These are phyloP conservation scores for Allium sativum DNA, from an alignment of 106 monocot species.

Conservation along the genomic window DNA sequence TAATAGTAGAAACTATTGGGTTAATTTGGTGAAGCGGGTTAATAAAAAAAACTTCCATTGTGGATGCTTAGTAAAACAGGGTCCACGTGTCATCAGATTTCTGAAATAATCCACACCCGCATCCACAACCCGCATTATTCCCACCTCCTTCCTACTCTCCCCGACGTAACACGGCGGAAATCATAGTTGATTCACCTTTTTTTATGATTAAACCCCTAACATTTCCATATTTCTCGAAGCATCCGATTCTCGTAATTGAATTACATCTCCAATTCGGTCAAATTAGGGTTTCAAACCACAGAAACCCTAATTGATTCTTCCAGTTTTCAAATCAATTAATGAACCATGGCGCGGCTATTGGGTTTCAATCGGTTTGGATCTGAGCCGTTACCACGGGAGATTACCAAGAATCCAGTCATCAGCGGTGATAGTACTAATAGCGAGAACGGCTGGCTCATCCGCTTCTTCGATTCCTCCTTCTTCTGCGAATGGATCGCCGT, in stretches of 20 bases:
- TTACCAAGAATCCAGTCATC: slow-evolving; percentile 29
- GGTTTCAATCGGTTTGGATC: slow-evolving; percentile 53
- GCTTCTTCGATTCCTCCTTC: slow-evolving; percentile 98
- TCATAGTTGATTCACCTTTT: no score
- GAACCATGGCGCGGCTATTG: slow-evolving; percentile 75
- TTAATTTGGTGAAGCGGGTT: no score
- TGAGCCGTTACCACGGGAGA: slow-evolving; percentile 73
- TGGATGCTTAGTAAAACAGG: no score
- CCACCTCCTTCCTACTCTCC: slow-evolving; percentile 4
- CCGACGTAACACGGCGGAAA: no score
- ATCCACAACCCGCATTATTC: slow-evolving; percentile 1
- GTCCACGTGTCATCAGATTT: not conserved
- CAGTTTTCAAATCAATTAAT: not conserved
- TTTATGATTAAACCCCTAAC: no score
- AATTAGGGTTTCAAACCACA: slow-evolving; percentile 15
- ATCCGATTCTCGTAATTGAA: not conserved
- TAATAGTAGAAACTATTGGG: no score
- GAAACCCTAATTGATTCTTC: not conserved
- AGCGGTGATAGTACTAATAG: slow-evolving; percentile 24
- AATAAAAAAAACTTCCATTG: no score
- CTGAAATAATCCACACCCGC: not conserved
- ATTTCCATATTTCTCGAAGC: not conserved
- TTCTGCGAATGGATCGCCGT: slow-evolving; percentile 99
- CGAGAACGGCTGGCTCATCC: slow-evolving; percentile 90
- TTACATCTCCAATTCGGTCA: not conserved